phyloP scores from a whole-genome alignment of 345 rosid species.

The Eucalyptus regnans region DNA sequence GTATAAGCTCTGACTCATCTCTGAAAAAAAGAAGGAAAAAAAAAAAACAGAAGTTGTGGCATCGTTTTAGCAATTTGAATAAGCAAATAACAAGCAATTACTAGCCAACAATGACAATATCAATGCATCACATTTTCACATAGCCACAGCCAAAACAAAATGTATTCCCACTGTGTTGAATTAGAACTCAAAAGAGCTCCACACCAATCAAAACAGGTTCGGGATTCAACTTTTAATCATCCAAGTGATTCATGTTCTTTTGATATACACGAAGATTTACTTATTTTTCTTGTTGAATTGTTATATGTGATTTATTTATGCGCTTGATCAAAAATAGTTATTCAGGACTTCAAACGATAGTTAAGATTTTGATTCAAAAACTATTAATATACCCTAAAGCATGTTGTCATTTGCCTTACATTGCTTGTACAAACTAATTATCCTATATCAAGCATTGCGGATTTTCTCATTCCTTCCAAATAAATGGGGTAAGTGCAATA shows the following conservation, averaged over 20 bases:
- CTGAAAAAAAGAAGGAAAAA: not conserved
- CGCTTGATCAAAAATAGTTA: fast-evolving
- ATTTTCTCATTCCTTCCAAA: not conserved
- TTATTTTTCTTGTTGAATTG: fast-evolving
- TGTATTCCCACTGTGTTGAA: fast-evolving
- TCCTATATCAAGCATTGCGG: fast-evolving
- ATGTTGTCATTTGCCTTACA: not conserved
- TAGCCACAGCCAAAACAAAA: too few relatives aligned
- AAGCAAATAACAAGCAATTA: not conserved
- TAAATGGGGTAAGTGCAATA: too few relatives aligned
- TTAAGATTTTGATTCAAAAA: fast-evolving
- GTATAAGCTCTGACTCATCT: not conserved
- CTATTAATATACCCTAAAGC: not conserved
- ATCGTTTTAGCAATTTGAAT: not conserved
- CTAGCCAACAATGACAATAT: not conserved
- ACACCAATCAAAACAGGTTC: not conserved
- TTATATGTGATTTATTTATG: not conserved
- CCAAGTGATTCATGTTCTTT: not conserved
- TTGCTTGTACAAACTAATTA: not conserved
- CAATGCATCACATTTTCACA: not conserved
- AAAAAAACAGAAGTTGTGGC: fast-evolving
- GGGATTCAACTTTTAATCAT: fast-evolving
- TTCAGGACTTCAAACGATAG: too few relatives aligned
- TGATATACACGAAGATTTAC: too few relatives aligned
- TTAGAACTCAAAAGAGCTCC: not conserved